A percentile compares a stretch with the other conserved stretches of the same genome.
These are phyloP conservation scores for Beta lomatogona DNA, from an alignment of 179 eudicot genomes.

Conservation along the genomic window DNA sequence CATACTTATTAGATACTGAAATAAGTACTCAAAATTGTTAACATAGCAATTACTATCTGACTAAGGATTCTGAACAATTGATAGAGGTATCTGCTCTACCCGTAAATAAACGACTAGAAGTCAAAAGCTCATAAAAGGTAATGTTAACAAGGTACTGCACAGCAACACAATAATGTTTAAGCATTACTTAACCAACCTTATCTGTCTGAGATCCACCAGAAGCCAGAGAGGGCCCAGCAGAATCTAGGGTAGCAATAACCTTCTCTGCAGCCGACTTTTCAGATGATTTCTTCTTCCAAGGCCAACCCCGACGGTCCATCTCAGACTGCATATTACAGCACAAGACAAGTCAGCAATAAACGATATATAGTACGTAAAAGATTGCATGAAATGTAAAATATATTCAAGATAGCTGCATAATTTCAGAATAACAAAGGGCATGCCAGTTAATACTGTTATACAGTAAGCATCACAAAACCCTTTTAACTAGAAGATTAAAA, in stretches of 20 bases:
- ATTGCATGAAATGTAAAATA: background rate
- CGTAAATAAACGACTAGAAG: background rate
- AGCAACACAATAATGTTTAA: background rate
- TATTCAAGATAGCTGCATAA: background rate
- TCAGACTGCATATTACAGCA: conserved; percentile 34
- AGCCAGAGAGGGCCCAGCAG: conserved; percentile 48
- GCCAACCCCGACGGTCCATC: conserved; percentile 91
- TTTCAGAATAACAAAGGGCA: background rate
- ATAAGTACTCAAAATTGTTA: background rate
- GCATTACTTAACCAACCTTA: conserved; percentile 46
- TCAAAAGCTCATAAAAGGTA: background rate
- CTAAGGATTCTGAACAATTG: background rate
- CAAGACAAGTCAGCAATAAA: background rate
- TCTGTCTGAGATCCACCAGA: conserved; percentile 52
- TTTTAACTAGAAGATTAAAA: background rate
- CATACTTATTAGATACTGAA: background rate
- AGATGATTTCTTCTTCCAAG: conserved; percentile 93
- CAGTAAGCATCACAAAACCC: background rate
- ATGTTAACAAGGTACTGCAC: background rate
- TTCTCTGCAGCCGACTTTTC: conserved; percentile 68
- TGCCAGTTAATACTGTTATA: background rate
- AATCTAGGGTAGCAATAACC: conserved; percentile 54
- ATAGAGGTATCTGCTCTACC: background rate
- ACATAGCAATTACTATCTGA: background rate
- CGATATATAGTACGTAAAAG: background rate